A percentile compares a stretch with the other conserved stretches of the same genome.
Evolutionary conservation across 192 early-diverging fungal genomes (phyloP).

Genomic region (Backusella parvicylindrica): DNA sequence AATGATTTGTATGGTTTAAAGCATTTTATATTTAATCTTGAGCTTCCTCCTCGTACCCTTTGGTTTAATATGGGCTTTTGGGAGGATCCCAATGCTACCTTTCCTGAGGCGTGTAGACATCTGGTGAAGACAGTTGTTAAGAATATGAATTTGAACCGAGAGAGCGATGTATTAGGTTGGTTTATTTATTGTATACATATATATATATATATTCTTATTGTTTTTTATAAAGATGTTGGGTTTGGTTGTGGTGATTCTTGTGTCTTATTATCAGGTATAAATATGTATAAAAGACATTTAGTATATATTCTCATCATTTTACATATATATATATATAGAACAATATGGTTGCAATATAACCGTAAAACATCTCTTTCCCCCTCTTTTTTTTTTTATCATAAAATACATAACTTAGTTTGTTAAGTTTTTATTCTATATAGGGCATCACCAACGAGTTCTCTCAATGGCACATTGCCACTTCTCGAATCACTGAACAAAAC

Average conservation of each 20-base stretch:
- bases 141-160: background rate
- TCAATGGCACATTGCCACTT: slow-evolving; percentile 34
- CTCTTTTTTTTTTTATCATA: background rate
- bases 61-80: slow-evolving; percentile 53
- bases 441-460: slow-evolving; percentile 45
- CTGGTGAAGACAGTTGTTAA: slow-evolving; percentile 34
- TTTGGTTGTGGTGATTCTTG: slow-evolving; percentile 57
- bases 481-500: slow-evolving; percentile 9
- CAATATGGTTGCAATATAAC: slow-evolving; percentile 14
- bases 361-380: slow-evolving; percentile 8
- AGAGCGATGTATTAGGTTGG: slow-evolving; percentile 10
- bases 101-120: slow-evolving; percentile 41
- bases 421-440: slow-evolving; percentile 15
- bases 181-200: slow-evolving; percentile 34
- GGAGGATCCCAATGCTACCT: slow-evolving; percentile 27
- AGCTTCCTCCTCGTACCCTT: slow-evolving; percentile 31
- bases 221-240: slow-evolving; percentile 42
- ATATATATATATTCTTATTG: slow-evolving; percentile 36
- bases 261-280: slow-evolving; percentile 31
- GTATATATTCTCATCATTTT: too few species aligned
- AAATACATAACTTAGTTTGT: background rate
- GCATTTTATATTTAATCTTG: slow-evolving; percentile 40
- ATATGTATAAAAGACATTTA: background rate
- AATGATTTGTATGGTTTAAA: slow-evolving; percentile 42
- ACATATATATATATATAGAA: too few species aligned